phyloP scores from a whole-genome alignment of 148 eudicot species.

The Vaccinium vitisidaea region DNA sequence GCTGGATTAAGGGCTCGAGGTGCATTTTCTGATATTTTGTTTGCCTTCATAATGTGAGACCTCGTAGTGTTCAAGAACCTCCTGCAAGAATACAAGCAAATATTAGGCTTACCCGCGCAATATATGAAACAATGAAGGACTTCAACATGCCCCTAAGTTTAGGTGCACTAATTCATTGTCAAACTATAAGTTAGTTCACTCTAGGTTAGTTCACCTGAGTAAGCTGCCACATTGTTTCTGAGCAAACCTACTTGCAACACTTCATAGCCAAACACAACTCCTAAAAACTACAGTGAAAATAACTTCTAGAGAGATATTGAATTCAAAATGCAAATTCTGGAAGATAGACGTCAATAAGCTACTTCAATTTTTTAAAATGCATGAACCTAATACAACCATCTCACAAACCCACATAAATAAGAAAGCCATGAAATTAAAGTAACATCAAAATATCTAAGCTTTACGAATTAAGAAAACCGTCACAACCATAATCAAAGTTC shows the following conservation, averaged over 20 bases:
- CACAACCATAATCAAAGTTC: not conserved
- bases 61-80: constrained; percentile 34
- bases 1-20: not conserved
- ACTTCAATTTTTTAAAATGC: not conserved
- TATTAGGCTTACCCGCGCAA: constrained; percentile 32
- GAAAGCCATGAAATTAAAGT: not conserved
- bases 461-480: not conserved
- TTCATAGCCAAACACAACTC: not conserved
- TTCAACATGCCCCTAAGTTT: constrained; percentile 33
- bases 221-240: too few relatives aligned
- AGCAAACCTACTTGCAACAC: not conserved
- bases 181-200: too few relatives aligned
- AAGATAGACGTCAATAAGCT: not conserved
- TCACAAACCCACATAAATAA: not conserved
- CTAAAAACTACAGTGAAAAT: not conserved
- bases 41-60: constrained; percentile 19
- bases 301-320: not conserved
- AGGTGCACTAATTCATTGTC: constrained; percentile 28
- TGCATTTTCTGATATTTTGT: not conserved
- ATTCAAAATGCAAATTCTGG: not conserved
- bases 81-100: constrained; percentile 36
- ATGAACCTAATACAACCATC: not conserved
- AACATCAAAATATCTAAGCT: not conserved
- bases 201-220: too few relatives aligned
- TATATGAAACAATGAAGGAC: constrained; percentile 45